A percentile compares a stretch with the other conserved stretches of the same genome.
Conservation (phyloP, 768 basidiomycete genomes). For the Tricholoma sp. region DNA sequence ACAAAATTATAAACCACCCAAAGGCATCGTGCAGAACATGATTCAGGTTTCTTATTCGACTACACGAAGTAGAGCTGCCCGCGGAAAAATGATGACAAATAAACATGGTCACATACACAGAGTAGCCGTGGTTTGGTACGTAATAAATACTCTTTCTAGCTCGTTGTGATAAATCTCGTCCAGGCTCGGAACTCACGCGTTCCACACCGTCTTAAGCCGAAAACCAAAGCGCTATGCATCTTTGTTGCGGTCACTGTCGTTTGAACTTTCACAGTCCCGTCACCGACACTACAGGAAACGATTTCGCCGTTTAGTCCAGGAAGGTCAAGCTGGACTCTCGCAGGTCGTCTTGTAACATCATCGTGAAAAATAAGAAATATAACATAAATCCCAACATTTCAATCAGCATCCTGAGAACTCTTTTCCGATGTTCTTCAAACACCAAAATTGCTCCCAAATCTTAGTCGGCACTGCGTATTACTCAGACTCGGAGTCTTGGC, state of each 20-base stretch:
- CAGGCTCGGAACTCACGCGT: conserved; percentile 83
- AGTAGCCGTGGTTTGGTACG: conserved; percentile 57
- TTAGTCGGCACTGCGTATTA: no score
- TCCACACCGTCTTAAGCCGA: conserved; percentile 55
- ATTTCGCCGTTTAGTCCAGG: conserved; percentile 44
- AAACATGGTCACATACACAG: conserved; percentile 39
- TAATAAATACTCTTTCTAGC: background rate
- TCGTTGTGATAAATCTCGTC: conserved; percentile 3
- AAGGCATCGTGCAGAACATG: conserved; percentile 61
- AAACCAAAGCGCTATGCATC: conserved; percentile 45
- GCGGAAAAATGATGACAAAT: conserved; percentile 32
- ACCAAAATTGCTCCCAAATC: no score
- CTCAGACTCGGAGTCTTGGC: no score
- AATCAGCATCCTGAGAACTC: background rate
- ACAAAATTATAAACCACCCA: background rate
- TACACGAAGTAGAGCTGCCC: conserved; percentile 40
- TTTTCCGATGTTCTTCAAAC: no score
- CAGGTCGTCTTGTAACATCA: background rate
- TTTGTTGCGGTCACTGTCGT: conserved; percentile 43
- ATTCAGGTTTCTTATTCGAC: conserved; percentile 52
- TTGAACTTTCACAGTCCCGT: conserved; percentile 45
- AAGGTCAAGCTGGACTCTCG: conserved; percentile 31
- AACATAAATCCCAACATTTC: background rate
- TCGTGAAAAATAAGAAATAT: no score
- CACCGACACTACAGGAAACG: conserved; percentile 36